Evolutionary conservation across 2,329 filamentous ascomycete species (phyloP), one percentile per base, ranked within the genome.

Genomic region (Coleophoma cylindrospora): DNA sequence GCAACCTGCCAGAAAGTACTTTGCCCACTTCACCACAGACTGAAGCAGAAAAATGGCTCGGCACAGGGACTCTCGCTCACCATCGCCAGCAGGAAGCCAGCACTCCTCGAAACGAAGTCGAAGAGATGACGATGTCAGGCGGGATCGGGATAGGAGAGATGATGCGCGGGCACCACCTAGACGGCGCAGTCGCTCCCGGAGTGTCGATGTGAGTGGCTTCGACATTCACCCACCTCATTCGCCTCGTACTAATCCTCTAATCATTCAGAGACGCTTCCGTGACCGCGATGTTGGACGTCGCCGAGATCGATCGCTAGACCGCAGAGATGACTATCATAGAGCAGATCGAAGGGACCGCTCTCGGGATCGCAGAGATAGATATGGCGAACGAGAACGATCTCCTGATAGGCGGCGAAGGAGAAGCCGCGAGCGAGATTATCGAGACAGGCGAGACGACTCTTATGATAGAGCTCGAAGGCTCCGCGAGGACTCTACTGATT

Each of bases 41-140:
- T 61, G 56, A 59, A 60, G 69, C 71, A 59, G 21, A 73, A 73
- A 63, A 69, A 80, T 80, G 77, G 76, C 75, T 74, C 76, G 77
- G 70, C 75, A 76, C 70, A 77, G 76, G 74, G 77, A 80, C 70
- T 74, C 75, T 75, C 79, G 88, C 87, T 92, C 88, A 91, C 89
- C 88, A 88, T 90, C 86, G 84, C 87, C 87, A 85, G 84, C 86
- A 91, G 87, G 87, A 83, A 90, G 87, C 79, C 84, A 87, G 68
- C 79, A 81, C 71, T 84, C 83, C 71, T 82, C 84, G 66, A 81
- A 72, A 65, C 79, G 77, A 54, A 70, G 62, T 62, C 73, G 74
- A 63, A 73, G 75, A 69, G 77, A 69, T 34, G 64, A 68, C 48
- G 62, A 78, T 66, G 70, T 74, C 61, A 71, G 75, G 55, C 68